Base-by-base conservation (phyloP, 768 basidiomycete species). In the Pleurotus ostreatus region DNA sequence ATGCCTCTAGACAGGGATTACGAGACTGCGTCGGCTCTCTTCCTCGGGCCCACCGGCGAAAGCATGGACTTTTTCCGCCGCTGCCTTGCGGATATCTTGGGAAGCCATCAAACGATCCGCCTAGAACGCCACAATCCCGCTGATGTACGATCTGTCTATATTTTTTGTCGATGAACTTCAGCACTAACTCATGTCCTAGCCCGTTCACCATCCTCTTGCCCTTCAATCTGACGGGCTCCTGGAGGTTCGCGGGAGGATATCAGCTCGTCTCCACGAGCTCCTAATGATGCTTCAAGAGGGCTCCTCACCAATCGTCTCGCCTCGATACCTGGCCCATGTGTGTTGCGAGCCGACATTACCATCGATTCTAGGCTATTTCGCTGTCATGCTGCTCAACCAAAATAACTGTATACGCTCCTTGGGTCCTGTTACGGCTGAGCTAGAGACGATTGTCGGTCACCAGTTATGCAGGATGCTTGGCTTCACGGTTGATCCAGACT, bases 391-490 rank as follows among this genome's bases (percentile, higher is more conserved):
- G 4, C 62, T 68, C 60, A 79, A 79, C 59, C 77, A 70, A 5
- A 78, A 79, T 66, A 78, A 79, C 60, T 71, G 75, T 49, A 70
- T 75, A 5, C 63, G 68, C 20, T 75, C 77, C 58, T 72, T 71
- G 2, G 67, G 68, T 26, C 78, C 78, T 0, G 58, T 75, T 11
- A 75, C 76, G 1, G 71, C 72, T 6, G 38, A 66, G 11, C 59
- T 78, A 30, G 77, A 78, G 59, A 57, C 65, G 23, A 63, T 68
- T 15, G 77, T 74, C 16, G 77, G 76, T 15, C 61, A 65, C 44
- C 66, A 78, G 15, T 60, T 77, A 39, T 77, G 72, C 56, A 62
- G 63, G 46, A 72, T 78, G 73, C 55, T 78, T 7, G 76, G 77
- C 4, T 76, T 68, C 48, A 61, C 65, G 18, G 61, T 56, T 13